A percentile compares a stretch with the other conserved stretches of the same genome.
Evolutionary conservation across 805 yeast genomes (phyloP).

Genomic region (Monosporozyma aquatica): DNA sequence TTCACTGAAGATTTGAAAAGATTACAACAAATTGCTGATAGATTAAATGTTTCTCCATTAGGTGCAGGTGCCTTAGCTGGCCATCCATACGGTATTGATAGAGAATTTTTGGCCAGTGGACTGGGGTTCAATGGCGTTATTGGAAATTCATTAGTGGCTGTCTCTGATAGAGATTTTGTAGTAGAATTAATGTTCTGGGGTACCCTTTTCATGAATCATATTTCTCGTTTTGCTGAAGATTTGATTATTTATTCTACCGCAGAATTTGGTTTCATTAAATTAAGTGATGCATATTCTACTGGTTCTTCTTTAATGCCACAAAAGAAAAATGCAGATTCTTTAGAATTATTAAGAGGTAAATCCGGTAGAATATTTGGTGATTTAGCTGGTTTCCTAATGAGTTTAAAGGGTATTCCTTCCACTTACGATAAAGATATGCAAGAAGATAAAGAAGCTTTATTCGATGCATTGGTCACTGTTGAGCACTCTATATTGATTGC

Average conservation of each 20-base stretch:
- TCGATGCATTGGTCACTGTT: constrained; percentile 81
- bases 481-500: constrained; percentile 92
- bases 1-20: constrained; percentile 85
- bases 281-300: constrained; percentile 96
- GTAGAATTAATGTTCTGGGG: constrained; percentile 95
- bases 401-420: constrained; percentile 93
- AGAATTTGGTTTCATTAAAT: constrained; percentile 87
- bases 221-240: constrained; percentile 91
- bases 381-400: constrained; percentile 91
- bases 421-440: constrained; percentile 98
- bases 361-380: constrained; percentile 96
- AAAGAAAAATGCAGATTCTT: constrained; percentile 94
- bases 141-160: constrained; percentile 95
- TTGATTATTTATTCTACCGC: constrained; percentile 93
- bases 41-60: constrained; percentile 83
- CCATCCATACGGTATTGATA: constrained; percentile 97
- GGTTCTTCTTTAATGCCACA: constrained; percentile 99
- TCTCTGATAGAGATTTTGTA: constrained; percentile 94
- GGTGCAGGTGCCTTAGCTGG: constrained; percentile 99
- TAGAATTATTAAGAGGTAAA: constrained; percentile 92
- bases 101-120: constrained; percentile 75
- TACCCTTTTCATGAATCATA: constrained; percentile 87
- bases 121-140: constrained; percentile 78
- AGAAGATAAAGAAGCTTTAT: constrained; percentile 98
- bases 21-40: constrained; percentile 64